Conservation (phyloP, 495 filamentous ascomycete genomes). For the Rusavskia elegans region DNA sequence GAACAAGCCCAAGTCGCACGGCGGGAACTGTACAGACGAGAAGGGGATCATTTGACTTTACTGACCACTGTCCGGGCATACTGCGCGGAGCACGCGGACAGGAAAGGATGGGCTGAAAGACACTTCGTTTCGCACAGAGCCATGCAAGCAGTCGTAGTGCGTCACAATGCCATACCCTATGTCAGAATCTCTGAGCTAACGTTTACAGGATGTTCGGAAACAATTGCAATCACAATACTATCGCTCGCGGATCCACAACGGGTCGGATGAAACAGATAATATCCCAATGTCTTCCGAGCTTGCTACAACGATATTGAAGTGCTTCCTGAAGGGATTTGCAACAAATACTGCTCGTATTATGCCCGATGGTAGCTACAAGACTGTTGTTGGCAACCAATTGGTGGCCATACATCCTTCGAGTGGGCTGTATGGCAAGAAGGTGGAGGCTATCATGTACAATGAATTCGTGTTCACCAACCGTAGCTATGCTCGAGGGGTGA, state of each 20-base stretch:
- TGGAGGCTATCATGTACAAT: conserved; percentile 88
- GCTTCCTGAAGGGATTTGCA: conserved; percentile 68
- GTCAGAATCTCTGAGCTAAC: conserved; percentile 5
- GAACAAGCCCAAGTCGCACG: conserved; percentile 60
- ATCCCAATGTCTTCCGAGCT: conserved; percentile 22
- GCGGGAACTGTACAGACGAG: conserved; percentile 56
- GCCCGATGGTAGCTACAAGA: conserved; percentile 75
- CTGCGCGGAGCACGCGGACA: conserved; percentile 54
- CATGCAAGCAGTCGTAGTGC: conserved; percentile 62
- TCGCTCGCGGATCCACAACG: conserved; percentile 24
- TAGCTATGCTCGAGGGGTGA: conserved; percentile 82
- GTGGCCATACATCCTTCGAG: conserved; percentile 85
- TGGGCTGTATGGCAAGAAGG: conserved; percentile 69
- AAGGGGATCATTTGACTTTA: conserved; percentile 84
- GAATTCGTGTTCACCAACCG: conserved; percentile 91
- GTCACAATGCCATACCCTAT: conserved; percentile 13
- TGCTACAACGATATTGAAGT: conserved; percentile 48
- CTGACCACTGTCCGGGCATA: conserved; percentile 72
- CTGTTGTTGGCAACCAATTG: conserved; percentile 64
- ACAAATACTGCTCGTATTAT: conserved; percentile 69
- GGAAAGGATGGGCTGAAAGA: conserved; percentile 59
- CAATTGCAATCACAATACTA: conserved; percentile 59
- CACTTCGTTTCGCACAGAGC: conserved; percentile 67
- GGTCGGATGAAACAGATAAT: background rate
- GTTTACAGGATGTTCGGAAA: conserved; percentile 57